phyloP scores from a whole-genome alignment of 176 grass and related monocot species.

The Aegilops bicornis region DNA sequence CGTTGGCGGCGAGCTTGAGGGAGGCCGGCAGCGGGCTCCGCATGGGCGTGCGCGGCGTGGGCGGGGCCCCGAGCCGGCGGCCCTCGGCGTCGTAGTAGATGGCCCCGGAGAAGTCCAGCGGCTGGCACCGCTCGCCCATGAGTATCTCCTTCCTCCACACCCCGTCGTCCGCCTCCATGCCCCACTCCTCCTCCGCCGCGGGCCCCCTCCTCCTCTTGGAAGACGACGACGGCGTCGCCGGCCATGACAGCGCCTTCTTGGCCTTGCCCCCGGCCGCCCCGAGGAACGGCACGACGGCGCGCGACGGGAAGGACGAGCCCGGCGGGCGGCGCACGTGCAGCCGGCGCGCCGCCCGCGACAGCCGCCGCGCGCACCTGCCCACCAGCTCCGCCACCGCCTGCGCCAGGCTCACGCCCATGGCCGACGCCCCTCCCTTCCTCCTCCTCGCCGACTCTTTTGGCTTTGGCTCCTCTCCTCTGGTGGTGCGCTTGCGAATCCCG shows the following conservation, averaged over 20 bases:
- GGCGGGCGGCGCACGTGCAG: constrained; percentile 27
- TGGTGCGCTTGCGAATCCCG: background rate
- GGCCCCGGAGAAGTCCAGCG: constrained; percentile 79
- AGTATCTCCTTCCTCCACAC: constrained; percentile 78
- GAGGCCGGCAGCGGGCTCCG: constrained; percentile 67
- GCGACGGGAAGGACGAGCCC: constrained; percentile 25
- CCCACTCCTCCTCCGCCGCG: background rate
- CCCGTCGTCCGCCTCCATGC: constrained; percentile 32
- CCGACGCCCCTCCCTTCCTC: too few species aligned
- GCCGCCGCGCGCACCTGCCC: constrained; percentile 41
- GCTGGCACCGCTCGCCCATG: constrained; percentile 85
- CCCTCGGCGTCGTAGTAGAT: constrained; percentile 90
- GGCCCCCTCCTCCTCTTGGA: background rate
- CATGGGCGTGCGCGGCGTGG: constrained; percentile 65
- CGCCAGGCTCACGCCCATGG: constrained; percentile 55
- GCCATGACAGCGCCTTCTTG: constrained; percentile 23
- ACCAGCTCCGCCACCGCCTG: constrained; percentile 58
- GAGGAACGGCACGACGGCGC: constrained; percentile 52
- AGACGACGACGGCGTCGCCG: background rate
- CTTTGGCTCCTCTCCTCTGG: background rate
- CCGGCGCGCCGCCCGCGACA: constrained; percentile 51
- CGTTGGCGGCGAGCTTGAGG: constrained; percentile 22
- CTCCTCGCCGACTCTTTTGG: background rate
- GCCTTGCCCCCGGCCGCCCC: background rate
- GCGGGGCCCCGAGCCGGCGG: constrained; percentile 43